Conservation (phyloP, 2,329 filamentous ascomycete species). For the Periconia digitata region DNA sequence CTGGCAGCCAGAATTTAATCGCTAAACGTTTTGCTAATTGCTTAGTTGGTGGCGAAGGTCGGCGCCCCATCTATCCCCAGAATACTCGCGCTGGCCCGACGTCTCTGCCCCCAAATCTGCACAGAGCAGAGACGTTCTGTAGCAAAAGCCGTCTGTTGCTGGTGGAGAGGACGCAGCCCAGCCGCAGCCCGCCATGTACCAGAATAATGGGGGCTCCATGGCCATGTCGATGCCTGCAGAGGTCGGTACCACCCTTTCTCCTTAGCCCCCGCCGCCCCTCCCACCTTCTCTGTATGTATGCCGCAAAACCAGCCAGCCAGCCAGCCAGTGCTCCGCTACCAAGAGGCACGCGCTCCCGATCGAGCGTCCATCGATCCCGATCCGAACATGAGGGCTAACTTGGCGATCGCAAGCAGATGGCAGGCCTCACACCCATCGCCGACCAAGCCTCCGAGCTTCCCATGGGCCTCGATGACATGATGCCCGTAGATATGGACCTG, state of each 20-base stretch:
- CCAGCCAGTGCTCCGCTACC: too few species aligned
- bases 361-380: too few species aligned
- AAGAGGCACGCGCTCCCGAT: too few species aligned
- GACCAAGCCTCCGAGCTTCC: conserved; percentile 41
- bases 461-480: conserved; percentile 48
- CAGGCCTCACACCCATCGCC: conserved; percentile 27
- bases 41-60: background rate
- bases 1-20: background rate
- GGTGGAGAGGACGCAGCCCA: too few species aligned
- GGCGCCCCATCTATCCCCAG: background rate
- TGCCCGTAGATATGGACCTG: conserved; percentile 50
- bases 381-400: conserved; percentile 11
- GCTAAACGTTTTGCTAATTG: background rate
- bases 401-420: conserved; percentile 30
- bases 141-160: too few species aligned
- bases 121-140: too few species aligned
- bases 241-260: conserved; percentile 17
- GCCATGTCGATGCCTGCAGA: conserved; percentile 19
- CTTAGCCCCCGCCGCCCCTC: too few species aligned
- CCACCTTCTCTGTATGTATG: too few species aligned
- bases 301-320: too few species aligned
- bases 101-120: too few species aligned
- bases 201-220: conserved; percentile 30
- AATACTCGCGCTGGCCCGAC: too few species aligned
- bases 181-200: conserved; percentile 30